These are phyloP conservation scores for Thielaviopsis ethacetica DNA, from an alignment of 2,329 filamentous ascomycete species.

Conservation along the genomic window DNA sequence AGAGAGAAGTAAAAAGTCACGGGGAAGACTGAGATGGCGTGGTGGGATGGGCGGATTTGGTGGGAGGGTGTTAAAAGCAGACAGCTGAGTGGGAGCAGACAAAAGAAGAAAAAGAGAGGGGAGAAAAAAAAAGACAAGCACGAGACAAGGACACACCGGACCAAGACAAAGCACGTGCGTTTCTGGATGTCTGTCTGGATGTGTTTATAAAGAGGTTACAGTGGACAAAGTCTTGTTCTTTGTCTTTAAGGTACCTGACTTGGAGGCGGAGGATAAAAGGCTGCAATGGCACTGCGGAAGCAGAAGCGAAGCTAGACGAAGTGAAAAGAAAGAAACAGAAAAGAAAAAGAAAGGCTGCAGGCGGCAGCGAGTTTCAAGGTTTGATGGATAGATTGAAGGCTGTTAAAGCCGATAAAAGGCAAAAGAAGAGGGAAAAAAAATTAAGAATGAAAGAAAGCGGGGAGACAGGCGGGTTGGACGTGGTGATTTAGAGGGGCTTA, in stretches of 20 bases:
- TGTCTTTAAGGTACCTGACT: too few relatives aligned
- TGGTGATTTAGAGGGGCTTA: too few relatives aligned
- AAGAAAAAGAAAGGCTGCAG: background rate
- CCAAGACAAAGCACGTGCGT: background rate
- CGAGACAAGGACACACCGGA: background rate
- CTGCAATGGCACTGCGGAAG: slow-evolving; percentile 4
- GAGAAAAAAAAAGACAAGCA: background rate
- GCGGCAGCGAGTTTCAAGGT: background rate
- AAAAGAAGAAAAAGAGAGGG: background rate
- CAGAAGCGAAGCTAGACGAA: slow-evolving; percentile 7
- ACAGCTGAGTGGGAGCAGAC: too few relatives aligned
- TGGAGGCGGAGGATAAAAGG: background rate
- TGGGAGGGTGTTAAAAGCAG: too few relatives aligned
- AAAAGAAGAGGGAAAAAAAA: too few relatives aligned
- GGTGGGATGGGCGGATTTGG: too few relatives aligned
- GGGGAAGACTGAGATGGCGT: too few relatives aligned
- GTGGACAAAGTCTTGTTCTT: background rate
- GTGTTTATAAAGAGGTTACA: background rate
- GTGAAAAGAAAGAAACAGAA: background rate
- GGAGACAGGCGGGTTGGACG: too few relatives aligned
- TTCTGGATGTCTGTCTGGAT: background rate
- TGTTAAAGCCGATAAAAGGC: background rate
- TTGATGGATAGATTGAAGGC: background rate
- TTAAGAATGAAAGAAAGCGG: too few relatives aligned
- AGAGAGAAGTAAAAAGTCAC: background rate